Evolutionary conservation across 495 filamentous ascomycete species (phyloP).

Genomic region (Neurospora intermedia): DNA sequence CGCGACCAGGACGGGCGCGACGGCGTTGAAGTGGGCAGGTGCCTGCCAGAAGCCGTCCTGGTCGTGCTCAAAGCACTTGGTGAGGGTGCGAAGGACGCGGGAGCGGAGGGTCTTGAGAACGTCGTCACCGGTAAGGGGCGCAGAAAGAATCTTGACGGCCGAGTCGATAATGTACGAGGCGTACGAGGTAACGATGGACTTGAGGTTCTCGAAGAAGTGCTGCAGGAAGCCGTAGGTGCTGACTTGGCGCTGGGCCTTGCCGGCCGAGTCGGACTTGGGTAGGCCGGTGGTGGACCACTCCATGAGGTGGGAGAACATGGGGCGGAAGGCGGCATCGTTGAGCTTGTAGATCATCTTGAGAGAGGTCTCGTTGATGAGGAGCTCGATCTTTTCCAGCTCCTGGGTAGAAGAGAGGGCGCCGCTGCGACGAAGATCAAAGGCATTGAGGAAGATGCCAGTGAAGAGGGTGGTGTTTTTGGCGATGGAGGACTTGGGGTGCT

Average conservation of each 20-base stretch:
- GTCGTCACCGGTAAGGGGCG: conserved; percentile 31
- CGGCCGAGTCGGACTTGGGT: conserved; percentile 49
- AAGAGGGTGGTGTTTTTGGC: conserved; percentile 56
- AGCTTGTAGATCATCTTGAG: conserved; percentile 92
- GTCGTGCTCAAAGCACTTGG: conserved; percentile 70
- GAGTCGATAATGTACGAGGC: conserved; percentile 72
- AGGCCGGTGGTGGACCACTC: conserved; percentile 58
- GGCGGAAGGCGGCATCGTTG: conserved; percentile 93
- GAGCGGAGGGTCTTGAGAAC: conserved; percentile 49
- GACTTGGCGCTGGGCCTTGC: conserved; percentile 42
- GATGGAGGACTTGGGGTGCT: conserved; percentile 62
- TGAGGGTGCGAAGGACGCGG: conserved; percentile 54
- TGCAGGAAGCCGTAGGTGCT: conserved; percentile 73
- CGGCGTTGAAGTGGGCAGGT: conserved; percentile 65
- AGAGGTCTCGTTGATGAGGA: conserved; percentile 49
- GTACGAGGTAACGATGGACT: conserved; percentile 90
- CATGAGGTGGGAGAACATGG: conserved; percentile 70
- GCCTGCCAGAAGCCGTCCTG: conserved; percentile 78
- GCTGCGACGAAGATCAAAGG: conserved; percentile 58
- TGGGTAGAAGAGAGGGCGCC: conserved; percentile 20
- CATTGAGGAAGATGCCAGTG: conserved; percentile 57
- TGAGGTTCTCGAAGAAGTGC: conserved; percentile 70
- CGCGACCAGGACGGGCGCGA: conserved; percentile 55
- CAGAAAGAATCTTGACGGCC: conserved; percentile 48
- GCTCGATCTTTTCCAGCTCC: conserved; percentile 45